Evolutionary conservation across 345 rosid genomes (phyloP), one percentile per base, ranked within the genome.

Genomic region (Combretum micranthum): DNA sequence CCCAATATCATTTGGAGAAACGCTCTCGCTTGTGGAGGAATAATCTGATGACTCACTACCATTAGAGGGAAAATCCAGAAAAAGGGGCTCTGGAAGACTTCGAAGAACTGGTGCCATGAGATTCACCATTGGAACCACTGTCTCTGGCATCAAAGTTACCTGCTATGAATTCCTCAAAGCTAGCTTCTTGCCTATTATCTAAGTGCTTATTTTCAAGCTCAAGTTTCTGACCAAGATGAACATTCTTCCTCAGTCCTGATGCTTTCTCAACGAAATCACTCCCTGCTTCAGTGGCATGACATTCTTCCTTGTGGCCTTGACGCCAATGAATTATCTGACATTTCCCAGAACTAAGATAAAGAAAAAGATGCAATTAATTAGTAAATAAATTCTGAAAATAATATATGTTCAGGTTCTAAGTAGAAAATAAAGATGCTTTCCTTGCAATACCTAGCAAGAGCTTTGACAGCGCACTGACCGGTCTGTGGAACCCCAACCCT

Each of bases 61-160:
- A 15, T 77, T 64, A 20, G 90, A 73, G 65, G 85, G 57, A 83
- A 69, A 85, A 85, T 67, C 94, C 95, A 72, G 97, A 83, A 59
- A 84, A 87, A 47, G 83, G 69, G 62, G 83, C 59, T 57, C 80
- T 76, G 32, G 83, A 72, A 43, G 87, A 81, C 63, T 83, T 89
- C 56, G 78, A 75, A 57, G 76, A 68, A 64, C 50, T 73, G 57
- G 62, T 44, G 63, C 71, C 62, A 58, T 52, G 59, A 58, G 57
- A 72, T 50, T 72, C 83, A 69, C 63, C 76, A 68, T 79, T 72
- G 57, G 53, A 52, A 51, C 68, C 66, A 54, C 67, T 83, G 63
- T 45, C 64, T 61, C 73, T 74, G 55, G 59, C 63, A 59, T 15
- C 26, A 69, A 71, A 66, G 80, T 47, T 60, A 55, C 69, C 52